A percentile compares a stretch with the other conserved stretches of the same genome.
Conservation (phyloP, 192 early-diverging fungal species). For the Rhizophagus prolifer region DNA sequence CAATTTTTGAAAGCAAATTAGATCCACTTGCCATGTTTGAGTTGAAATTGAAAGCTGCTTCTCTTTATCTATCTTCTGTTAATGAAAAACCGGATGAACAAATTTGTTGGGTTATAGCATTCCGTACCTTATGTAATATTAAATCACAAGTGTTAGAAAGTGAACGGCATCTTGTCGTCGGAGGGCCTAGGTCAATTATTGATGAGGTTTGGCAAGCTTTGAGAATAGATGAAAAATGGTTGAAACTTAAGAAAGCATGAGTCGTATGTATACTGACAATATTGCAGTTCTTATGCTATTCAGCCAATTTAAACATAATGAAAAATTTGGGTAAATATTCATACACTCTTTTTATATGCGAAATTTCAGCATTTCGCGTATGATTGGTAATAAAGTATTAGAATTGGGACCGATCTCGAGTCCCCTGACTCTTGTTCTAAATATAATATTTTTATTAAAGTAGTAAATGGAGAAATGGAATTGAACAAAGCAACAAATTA, state of each 20-base stretch:
- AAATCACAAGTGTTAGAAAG: slow-evolving; percentile 14
- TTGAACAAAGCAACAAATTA: no score
- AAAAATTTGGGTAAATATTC: no score
- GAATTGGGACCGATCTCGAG: no score
- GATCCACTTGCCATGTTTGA: not conserved
- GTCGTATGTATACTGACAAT: no score
- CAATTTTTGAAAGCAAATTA: not conserved
- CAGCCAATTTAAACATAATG: no score
- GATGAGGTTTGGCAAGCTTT: not conserved
- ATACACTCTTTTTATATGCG: no score
- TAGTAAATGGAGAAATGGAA: no score
- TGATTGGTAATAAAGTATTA: no score
- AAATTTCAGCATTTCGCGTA: no score
- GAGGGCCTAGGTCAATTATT: slow-evolving; percentile 5
- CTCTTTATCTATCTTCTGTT: not conserved
- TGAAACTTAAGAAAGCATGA: not conserved
- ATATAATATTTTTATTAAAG: no score
- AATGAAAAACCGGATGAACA: not conserved
- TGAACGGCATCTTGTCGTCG: not conserved
- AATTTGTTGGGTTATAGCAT: slow-evolving; percentile 16
- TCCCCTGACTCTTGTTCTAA: no score
- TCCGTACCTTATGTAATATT: slow-evolving; percentile 15
- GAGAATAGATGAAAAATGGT: not conserved
- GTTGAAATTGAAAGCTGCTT: slow-evolving; percentile 15
- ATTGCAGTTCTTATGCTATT: no score